Base-by-base conservation (phyloP, 192 early-diverging fungal species). In the Globomyces pollinis-pini region DNA sequence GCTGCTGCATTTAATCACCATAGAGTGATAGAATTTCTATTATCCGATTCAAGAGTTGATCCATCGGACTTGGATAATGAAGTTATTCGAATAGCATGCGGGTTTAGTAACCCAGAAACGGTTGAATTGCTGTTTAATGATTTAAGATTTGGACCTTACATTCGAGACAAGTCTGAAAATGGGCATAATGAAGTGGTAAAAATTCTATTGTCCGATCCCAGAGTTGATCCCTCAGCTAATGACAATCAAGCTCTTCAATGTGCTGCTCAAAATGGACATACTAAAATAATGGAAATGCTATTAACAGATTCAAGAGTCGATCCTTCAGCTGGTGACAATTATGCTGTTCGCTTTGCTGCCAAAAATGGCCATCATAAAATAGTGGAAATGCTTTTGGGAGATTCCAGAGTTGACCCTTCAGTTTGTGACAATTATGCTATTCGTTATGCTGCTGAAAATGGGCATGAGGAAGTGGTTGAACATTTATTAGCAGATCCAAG, bases 331-430 rank as follows among this genome's bases (percentile, higher is more conserved):
- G 26, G 24, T 36, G 31, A 23, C 15, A 39, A 57, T 20, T 24
- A 24, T 7, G 34, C 55, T 5, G 6, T 57, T 18, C 23, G 28
- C 6, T 29, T 28, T 23, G 55, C 55, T 41, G 23, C 24, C 12
- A 57, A 31, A 16, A 57, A 57, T 39, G 55, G 55, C 2, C 50
- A 51, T 20, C 16, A 26, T 33, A n/a, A 33, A 33, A 31, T 51
- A 13, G 28, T 51, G 8, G 30, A 51, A 11, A 8, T 51, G 7
- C 24, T 51, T 26, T 13, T 51, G 31, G 30, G 33, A 21, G 50
- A 51, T 51, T 15, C 50, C 1, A 30, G 50, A 16, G 52, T 55
- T 9, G 52, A 55, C 31, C 52, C 52, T 15, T 18, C 30, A 38
- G 52, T 39, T 3, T 32, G 29, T 15, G 29, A 55, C n/a, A 57